Base-by-base conservation (phyloP, 805 yeast species). In the Saccharomycopsis malanga region DNA sequence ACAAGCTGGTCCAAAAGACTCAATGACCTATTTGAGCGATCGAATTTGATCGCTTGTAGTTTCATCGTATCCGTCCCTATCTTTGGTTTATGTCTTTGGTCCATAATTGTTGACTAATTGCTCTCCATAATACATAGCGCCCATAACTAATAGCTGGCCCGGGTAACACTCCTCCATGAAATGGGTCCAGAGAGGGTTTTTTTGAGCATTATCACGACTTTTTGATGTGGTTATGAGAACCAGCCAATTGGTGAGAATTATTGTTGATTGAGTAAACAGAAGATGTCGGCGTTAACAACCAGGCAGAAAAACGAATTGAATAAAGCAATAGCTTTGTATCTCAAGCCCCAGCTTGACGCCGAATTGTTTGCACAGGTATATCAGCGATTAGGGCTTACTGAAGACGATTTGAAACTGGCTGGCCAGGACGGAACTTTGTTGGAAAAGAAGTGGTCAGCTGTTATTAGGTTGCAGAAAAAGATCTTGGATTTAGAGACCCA, bases 361-460 rank as follows among this genome's bases (percentile, higher is more conserved):
- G 36, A 32, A 18, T 18, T 32, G 9, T n/a, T 32, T 5, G 18
- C 12, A 6, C 36, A 32, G 36, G 6, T 32, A 9, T 12, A 9
- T 18, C 17, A 7, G 6, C 36, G 15, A 5, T 18, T 32, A 9
- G 17, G 17, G 6, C 12, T 32, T n/a, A 7, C 9, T 6, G 36
- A 32, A 9, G 36, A 32, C 9, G 36, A 32, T n/a, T n/a, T 32
- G 6, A 32, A n/a, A n/a, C 36, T 32, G 36, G 6, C 17, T n/a
- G 12, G 10, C 30, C 7, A 14, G 17, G 36, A 32, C 36, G 59
- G 56, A 44, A 56, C 58, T 9, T 58, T 70, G 9, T 65, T 87
- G 34, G 87, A 83, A 55, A 83, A 81, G 63, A 89, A 88, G 65
- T 89, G 97, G 97, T 72, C 82, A 0, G 81, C 95, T 0, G 91